phyloP scores from a whole-genome alignment of 805 yeast genomes.

The Candida ficus region DNA sequence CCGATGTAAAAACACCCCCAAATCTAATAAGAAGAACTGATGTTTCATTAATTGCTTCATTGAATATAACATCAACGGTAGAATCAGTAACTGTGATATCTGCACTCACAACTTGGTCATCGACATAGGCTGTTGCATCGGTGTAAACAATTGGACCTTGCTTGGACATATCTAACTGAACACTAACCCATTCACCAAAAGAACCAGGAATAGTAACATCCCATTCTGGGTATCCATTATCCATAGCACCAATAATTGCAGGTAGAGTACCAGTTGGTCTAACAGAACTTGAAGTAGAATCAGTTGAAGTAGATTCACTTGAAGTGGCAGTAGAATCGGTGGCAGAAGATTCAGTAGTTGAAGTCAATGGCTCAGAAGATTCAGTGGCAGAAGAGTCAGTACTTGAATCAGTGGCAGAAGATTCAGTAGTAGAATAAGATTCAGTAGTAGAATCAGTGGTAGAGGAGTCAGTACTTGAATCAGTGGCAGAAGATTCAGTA shows the following conservation, averaged over 20 bases:
- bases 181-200: slow-evolving; percentile 4
- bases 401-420: too few relatives aligned
- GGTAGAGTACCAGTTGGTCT: background rate
- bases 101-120: slow-evolving; percentile 6
- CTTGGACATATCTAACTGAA: background rate
- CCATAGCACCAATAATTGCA: background rate
- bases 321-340: too few relatives aligned
- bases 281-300: background rate
- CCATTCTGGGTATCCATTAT: slow-evolving; percentile 2
- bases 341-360: background rate
- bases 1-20: background rate
- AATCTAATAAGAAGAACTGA: background rate
- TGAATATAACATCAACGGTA: slow-evolving; percentile 4
- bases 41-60: background rate
- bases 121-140: slow-evolving; percentile 7
- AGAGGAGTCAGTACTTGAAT: too few relatives aligned
- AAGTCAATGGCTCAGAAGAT: background rate
- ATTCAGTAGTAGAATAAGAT: too few relatives aligned
- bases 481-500: too few relatives aligned
- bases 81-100: slow-evolving; percentile 2
- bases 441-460: too few relatives aligned
- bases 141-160: slow-evolving; percentile 10
- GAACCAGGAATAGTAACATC: slow-evolving; percentile 2
- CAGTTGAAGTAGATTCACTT: background rate
- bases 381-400: background rate